These are phyloP conservation scores for Triticum timopheevii DNA, from an alignment of 176 grass and related monocot genomes.

Conservation along the genomic window DNA sequence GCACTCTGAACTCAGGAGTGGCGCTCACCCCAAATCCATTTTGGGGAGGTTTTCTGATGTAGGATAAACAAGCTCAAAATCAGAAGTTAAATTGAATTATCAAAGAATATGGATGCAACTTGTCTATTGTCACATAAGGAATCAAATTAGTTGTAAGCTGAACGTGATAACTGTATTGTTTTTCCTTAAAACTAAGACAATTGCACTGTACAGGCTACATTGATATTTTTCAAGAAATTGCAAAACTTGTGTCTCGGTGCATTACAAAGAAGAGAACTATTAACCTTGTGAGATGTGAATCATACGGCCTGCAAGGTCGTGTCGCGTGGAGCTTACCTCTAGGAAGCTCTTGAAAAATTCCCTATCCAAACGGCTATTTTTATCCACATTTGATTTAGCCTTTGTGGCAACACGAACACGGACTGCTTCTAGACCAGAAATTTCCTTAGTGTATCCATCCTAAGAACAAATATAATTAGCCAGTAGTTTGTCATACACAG, in stretches of 20 bases:
- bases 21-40: background rate
- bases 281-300: background rate
- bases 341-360: constrained; percentile 73
- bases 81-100: constrained; percentile 2
- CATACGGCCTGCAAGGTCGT: background rate
- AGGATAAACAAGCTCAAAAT: background rate
- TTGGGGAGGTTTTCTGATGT: no score
- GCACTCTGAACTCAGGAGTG: background rate
- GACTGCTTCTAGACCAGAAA: constrained; percentile 50
- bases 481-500: background rate
- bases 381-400: constrained; percentile 60
- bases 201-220: background rate
- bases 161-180: background rate
- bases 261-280: background rate
- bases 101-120: background rate
- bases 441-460: constrained; percentile 94
- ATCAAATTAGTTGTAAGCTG: background rate
- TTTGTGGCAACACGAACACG: constrained; percentile 58
- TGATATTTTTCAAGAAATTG: background rate
- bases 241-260: background rate
- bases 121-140: background rate
- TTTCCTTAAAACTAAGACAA: background rate
- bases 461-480: constrained; percentile 16
- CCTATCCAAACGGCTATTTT: constrained; percentile 49
- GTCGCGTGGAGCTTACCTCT: constrained; percentile 33